phyloP scores from a whole-genome alignment of 495 filamentous ascomycete genomes.

The Penicillium lividum region DNA sequence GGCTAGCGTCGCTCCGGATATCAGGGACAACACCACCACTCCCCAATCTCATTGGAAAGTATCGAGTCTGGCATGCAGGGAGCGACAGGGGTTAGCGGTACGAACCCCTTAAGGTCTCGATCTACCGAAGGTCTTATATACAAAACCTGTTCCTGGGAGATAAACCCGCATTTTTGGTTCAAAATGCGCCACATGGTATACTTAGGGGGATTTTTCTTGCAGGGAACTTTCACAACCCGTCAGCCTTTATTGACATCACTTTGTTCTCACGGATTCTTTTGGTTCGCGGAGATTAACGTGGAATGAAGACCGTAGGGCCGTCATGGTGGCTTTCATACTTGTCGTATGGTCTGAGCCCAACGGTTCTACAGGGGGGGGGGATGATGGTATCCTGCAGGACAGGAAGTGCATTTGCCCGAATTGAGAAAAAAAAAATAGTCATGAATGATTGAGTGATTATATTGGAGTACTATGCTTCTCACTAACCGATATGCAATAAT shows the following conservation, averaged over 20 bases:
- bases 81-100: slow-evolving; percentile 6
- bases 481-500: not conserved
- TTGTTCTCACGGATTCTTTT: slow-evolving; percentile 11
- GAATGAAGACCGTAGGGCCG: slow-evolving; percentile 10
- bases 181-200: not conserved
- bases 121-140: not conserved
- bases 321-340: not conserved
- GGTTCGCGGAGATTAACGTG: slow-evolving; percentile 14
- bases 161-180: not conserved
- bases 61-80: slow-evolving; percentile 14
- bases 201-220: not conserved
- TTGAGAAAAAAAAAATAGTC: too few relatives aligned
- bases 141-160: slow-evolving; percentile 1
- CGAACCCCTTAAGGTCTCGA: not conserved
- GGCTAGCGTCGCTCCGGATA: not conserved
- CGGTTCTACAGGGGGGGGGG: not conserved
- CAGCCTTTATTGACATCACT: slow-evolving; percentile 8
- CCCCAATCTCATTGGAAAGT: not conserved
- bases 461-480: not conserved
- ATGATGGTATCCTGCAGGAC: not conserved
- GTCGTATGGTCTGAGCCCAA: not conserved
- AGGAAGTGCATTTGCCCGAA: too few relatives aligned
- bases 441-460: too few relatives aligned
- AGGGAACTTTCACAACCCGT: not conserved
- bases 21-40: not conserved